Evolutionary conservation across 805 yeast genomes (phyloP), one percentile per base, ranked within the genome.

Genomic region (Barnettozyma salicaria): DNA sequence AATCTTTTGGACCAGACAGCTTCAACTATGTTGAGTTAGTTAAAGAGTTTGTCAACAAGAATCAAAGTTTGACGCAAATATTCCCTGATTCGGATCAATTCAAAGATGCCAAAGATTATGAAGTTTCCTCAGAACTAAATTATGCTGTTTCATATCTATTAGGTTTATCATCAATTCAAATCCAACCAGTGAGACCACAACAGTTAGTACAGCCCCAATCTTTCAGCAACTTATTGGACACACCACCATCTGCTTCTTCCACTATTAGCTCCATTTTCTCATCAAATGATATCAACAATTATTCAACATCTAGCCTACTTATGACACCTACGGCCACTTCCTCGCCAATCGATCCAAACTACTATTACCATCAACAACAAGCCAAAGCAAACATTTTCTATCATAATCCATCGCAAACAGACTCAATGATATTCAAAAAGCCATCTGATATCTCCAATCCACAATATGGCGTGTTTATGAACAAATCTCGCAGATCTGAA

Each of bases 181-280:
- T n/a, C 20, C 36, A 27, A 21, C 24, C 25, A 24, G 23, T 25
- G 21, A 27, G 16, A 17, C 38, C 27, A 20, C 27, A 30, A n/a
- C 36, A 32, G 1, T 35, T 29, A 13, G 21, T 29, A 13, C 39
- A 30, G 26, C 34, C 34, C 6, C 34, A 34, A 16, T 27, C 28
- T 11, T 32, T 35, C 20, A 26, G 23, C 19, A 34, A 32, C 19
- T 30, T 30, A 11, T 13, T 36, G 22, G 26, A 40, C 20, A 40
- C 43, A 3, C 43, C 43, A 22, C 43, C 37, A 18, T 40, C 43
- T 12, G 43, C 43, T 22, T 40, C 43, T 2, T 40, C 43, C 5
- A 36, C 43, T 8, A 40, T 40, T 27, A 33, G 37, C 13, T 40
- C 43, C 6, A 40, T 36, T 10, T 40, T 40, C 21, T 36, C 40